Evolutionary conservation across 768 basidiomycete genomes (phyloP), one percentile per base, ranked within the genome.

Genomic region (Trichaptum fuscoviolaceum): DNA sequence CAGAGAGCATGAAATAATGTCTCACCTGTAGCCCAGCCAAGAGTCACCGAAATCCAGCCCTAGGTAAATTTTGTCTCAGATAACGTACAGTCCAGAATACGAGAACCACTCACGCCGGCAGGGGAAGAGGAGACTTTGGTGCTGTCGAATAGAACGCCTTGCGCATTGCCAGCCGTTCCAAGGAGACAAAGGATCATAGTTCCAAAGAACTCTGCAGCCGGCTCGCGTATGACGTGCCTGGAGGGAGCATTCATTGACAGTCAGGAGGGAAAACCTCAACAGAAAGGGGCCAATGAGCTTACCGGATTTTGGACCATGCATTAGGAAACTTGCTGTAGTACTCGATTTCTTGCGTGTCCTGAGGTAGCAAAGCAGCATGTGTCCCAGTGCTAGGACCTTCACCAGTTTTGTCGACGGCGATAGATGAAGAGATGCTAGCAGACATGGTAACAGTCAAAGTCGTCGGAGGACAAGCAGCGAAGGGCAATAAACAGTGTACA

Each of bases 161-260:
- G 72, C 58, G 72, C 73, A 58, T 69, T 66, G 6, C 58, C 69
- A 12, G 63, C 72, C 65, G 27, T 63, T 26, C 72, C 72, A 15
- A 73, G 63, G n/a, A 73, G 64, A 5, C 70, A 64, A 18, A 73
- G 57, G 23, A 73, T 63, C 72, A 73, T 73, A 8, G 72, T 73
- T 18, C 72, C 72, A 17, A 73, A 67, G 63, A 71, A 69, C 63
- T 73, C 72, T 7, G 72, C 72, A 58, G 72, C 72, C 9, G 70
- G 71, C 36, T 73, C 72, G 42, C 72, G 67, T 30, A 73, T 58
- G 0, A 25, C 63, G 36, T 24, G 59, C 67, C 65, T 57, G n/a
- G n/a, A 7, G 65, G 25, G 42, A 52, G 12, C 42, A 20, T 52
- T 15, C 42, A 52, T 20, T 52, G 42, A 52, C 42, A 20, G 42